A percentile compares a stretch with the other conserved stretches of the same genome.
Conservation (phyloP, 75 land plant genomes). For the Cupressus sempervirens region DNA sequence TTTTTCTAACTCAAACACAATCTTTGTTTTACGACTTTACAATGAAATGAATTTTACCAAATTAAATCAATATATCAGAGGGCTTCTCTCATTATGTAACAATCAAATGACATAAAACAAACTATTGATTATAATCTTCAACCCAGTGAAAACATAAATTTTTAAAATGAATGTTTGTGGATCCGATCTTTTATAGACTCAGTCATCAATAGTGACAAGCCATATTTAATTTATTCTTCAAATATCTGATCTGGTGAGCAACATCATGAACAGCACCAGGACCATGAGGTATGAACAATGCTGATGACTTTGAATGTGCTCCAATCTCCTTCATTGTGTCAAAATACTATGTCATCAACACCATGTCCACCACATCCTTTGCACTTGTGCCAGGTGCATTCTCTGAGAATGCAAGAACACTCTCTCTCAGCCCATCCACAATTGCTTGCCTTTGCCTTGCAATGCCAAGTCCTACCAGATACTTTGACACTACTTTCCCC, state of each 20-base stretch:
- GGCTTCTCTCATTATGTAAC: no score
- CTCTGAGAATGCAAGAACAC: conserved; percentile 37
- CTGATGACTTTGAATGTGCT: conserved; percentile 18
- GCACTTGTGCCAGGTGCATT: conserved; percentile 38
- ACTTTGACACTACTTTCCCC: conserved; percentile 54
- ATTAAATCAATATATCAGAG: no score
- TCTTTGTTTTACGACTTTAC: no score
- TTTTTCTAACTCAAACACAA: no score
- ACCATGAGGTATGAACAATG: conserved; percentile 33
- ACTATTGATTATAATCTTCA: no score
- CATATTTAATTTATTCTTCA: no score
- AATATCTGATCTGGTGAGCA: conserved; percentile 22
- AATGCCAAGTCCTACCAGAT: conserved; percentile 42
- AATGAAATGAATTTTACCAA: no score
- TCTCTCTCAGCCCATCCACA: conserved; percentile 41
- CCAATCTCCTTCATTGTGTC: conserved; percentile 49
- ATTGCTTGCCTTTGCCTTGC: conserved; percentile 44
- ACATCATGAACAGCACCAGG: conserved; percentile 29
- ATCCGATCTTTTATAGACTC: no score
- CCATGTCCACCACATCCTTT: conserved; percentile 53
- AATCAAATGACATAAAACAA: no score
- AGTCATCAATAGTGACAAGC: no score
- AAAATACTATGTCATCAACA: conserved; percentile 40
- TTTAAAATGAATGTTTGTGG: no score
- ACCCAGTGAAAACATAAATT: no score